Base-by-base conservation (phyloP, 1,139 yeast species). In the Geotrichum histeridarum region DNA sequence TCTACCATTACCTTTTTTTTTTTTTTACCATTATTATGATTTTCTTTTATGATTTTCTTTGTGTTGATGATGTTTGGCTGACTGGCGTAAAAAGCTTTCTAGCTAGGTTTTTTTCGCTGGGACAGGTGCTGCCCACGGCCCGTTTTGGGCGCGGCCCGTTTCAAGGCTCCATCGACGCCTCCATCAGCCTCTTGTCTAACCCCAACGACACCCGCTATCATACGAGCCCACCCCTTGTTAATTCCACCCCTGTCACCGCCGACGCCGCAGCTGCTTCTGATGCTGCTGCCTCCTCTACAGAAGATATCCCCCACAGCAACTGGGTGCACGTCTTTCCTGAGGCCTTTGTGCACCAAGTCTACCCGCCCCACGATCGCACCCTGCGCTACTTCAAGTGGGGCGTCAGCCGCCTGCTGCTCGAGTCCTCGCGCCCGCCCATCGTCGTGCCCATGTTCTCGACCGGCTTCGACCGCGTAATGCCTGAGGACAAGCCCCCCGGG, bases 381-480 rank as follows among this genome's bases (percentile, higher is more conserved):
- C 86, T 93, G 91, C 76, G 97, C 59, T 93, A 88, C 69, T 93
- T 93, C 76, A 86, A 89, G 67, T 93, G 99, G 99, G 99, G 99
- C 0, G 83, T 90, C 0, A 79, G 96, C 2, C 77, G 99, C 61
- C 69, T 91, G 61, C 77, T 93, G 4, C 72, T 93, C 54, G 99
- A 93, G 69, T 77, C 94, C 14, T 83, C 94, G 0, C 77, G 80
- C 58, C 83, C 94, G 0, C 99, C 99, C 0, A 81, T 90, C 1
- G 81, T 93, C 17, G 81, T 93, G n/a, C 99, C 99, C 0, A 84
- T 93, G 27, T 93, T 85, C 65, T 74, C 90, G 3, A 79, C 82
- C 54, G 99, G 99, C 0, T 85, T 93, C 64, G 97, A 93, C 64
- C 82, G 85, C 64, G 79, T 91, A 17, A 85, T 87, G 18, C 96